Evolutionary conservation across 2,329 filamentous ascomycete species (phyloP).

Genomic region (Teratosphaeria nubilosa): DNA sequence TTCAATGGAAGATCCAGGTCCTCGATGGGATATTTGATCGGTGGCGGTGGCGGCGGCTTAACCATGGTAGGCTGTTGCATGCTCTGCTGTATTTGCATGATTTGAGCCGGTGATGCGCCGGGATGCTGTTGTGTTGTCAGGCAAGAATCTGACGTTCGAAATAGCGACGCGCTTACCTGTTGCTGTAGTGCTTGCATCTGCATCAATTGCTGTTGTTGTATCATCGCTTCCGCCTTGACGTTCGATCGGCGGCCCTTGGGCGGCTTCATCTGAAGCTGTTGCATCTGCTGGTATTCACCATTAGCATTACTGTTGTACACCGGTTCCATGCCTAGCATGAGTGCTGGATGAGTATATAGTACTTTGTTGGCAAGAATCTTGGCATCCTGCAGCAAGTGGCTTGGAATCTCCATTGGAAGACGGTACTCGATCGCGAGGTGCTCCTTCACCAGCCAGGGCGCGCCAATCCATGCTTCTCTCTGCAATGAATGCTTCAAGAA

Average conservation of each 20-base stretch:
- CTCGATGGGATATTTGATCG: constrained; percentile 90
- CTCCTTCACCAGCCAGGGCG: constrained; percentile 88
- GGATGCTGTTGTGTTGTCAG: constrained; percentile 13
- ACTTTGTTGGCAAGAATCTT: constrained; percentile 36
- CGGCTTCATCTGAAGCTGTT: constrained; percentile 8
- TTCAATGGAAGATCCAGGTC: constrained; percentile 72
- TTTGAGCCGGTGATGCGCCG: constrained; percentile 39
- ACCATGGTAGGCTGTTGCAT: constrained; percentile 26
- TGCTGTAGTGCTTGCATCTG: constrained; percentile 12
- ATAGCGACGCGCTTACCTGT: constrained; percentile 7
- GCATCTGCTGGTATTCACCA: constrained; percentile 12
- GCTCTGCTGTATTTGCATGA: constrained; percentile 9
- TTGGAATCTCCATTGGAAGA: constrained; percentile 77
- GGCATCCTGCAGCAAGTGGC: constrained; percentile 70
- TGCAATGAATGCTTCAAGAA: constrained; percentile 95
- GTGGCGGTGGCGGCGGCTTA: constrained; percentile 51
- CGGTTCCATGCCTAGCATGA: background rate
- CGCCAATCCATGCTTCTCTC: constrained; percentile 87
- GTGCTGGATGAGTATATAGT: background rate
- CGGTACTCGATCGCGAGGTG: constrained; percentile 74
- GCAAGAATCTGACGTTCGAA: constrained; percentile 13
- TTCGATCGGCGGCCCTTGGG: constrained; percentile 14
- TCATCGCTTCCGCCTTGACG: constrained; percentile 3
- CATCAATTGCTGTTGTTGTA: constrained; percentile 11
- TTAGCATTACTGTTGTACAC: background rate